Evolutionary conservation across 1,139 yeast species (phyloP).

Genomic region (Blastobotrys persicus): DNA sequence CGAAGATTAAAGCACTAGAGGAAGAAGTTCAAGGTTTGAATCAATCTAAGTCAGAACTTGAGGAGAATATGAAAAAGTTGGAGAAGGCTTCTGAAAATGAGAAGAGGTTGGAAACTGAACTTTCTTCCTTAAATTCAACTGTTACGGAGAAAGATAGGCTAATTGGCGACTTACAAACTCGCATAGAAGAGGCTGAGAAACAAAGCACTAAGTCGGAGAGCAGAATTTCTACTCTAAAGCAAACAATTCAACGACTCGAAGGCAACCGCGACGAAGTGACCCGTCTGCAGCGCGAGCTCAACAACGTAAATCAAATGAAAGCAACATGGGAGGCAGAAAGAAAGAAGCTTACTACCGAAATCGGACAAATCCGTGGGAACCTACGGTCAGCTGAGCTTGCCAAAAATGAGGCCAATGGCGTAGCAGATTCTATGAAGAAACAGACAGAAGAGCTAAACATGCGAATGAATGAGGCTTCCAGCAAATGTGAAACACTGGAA

Average conservation of each 20-base stretch:
- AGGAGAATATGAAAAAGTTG: constrained; percentile 4
- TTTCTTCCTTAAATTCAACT: constrained; percentile 30
- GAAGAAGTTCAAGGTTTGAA: neutral
- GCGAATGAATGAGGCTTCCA: constrained; percentile 63
- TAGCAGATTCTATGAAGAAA: constrained; percentile 40
- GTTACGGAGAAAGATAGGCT: constrained; percentile 26
- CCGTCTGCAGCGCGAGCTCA: constrained; percentile 46
- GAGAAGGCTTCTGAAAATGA: constrained; percentile 14
- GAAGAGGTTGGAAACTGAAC: constrained; percentile 31
- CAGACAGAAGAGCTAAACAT: constrained; percentile 76
- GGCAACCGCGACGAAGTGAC: constrained; percentile 38
- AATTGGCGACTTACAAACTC: constrained; percentile 20
- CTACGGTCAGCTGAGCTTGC: constrained; percentile 23
- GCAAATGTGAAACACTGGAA: constrained; percentile 63
- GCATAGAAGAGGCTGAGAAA: constrained; percentile 23
- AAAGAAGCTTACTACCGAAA: constrained; percentile 22
- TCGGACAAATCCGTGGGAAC: constrained; percentile 21
- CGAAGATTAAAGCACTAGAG: constrained; percentile 1
- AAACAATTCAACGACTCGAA: constrained; percentile 31
- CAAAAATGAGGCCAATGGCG: constrained; percentile 22
- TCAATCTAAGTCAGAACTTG: constrained; percentile 3
- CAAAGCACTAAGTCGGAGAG: constrained; percentile 30
- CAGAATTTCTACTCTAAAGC: constrained; percentile 26
- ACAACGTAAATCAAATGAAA: constrained; percentile 32
- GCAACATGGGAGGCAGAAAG: constrained; percentile 29